phyloP scores from a whole-genome alignment of 2,329 filamentous ascomycete species.

The Fusarium sp. region DNA sequence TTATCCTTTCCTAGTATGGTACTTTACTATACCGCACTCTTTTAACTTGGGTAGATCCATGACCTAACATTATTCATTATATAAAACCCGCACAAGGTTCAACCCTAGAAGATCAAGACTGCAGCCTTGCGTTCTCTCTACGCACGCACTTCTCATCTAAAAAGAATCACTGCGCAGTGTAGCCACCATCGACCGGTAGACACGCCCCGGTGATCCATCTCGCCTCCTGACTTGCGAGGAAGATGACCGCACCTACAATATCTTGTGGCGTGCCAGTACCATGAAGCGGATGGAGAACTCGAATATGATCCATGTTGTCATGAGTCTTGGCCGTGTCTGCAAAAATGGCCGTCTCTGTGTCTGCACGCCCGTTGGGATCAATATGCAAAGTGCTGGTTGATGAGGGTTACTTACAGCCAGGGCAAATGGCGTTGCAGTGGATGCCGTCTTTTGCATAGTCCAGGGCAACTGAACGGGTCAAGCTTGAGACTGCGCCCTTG shows the following conservation, averaged over 20 bases:
- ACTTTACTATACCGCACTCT: too few species aligned
- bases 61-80: too few species aligned
- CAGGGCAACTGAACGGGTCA: constrained; percentile 58
- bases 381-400: not conserved
- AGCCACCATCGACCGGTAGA: constrained; percentile 53
- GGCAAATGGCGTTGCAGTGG: constrained; percentile 63
- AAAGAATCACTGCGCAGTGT: constrained; percentile 44
- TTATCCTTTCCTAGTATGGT: too few species aligned
- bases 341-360: constrained; percentile 43
- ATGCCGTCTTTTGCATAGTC: constrained; percentile 60
- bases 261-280: constrained; percentile 43
- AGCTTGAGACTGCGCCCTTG: constrained; percentile 60
- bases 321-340: constrained; percentile 34
- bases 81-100: too few species aligned
- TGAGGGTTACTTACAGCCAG: constrained; percentile 50
- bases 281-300: constrained; percentile 40
- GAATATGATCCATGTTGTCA: constrained; percentile 27
- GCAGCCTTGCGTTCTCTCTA: too few species aligned
- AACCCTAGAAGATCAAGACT: too few species aligned
- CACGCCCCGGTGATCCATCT: constrained; percentile 54
- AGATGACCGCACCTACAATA: constrained; percentile 48
- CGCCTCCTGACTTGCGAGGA: constrained; percentile 51
- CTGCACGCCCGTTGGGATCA: constrained; percentile 9
- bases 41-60: too few species aligned
- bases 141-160: not conserved